These are phyloP conservation scores for Globisporangium echinulatum DNA, from an alignment of 352 stramenopile species.

Conservation along the genomic window DNA sequence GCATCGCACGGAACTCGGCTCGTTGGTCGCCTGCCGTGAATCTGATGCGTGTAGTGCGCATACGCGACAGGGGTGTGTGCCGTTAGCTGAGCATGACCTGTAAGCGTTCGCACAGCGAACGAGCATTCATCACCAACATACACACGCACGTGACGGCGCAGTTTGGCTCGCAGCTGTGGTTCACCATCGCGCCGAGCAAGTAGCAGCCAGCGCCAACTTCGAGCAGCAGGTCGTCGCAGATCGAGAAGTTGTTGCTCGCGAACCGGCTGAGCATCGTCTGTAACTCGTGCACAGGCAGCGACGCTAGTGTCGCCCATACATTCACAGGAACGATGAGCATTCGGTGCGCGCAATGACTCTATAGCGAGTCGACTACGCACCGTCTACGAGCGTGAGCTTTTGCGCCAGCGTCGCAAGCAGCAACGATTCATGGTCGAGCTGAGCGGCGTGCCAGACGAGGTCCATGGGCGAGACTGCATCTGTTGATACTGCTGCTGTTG, in stretches of 20 bases:
- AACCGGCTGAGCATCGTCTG: slow-evolving; percentile 68
- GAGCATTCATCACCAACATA: neutral
- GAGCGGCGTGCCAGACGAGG: slow-evolving; percentile 53
- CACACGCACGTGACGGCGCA: slow-evolving; percentile 52
- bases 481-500: too few species aligned
- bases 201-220: slow-evolving; percentile 56
- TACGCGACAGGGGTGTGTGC: neutral
- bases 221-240: slow-evolving; percentile 56
- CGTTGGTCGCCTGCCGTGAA: slow-evolving; percentile 38
- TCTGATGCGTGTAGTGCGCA: slow-evolving; percentile 7
- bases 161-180: slow-evolving; percentile 71
- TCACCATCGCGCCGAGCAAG: slow-evolving; percentile 64
- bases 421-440: slow-evolving; percentile 42
- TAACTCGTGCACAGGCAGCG: slow-evolving; percentile 25
- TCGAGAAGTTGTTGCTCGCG: slow-evolving; percentile 75
- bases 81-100: too few species aligned
- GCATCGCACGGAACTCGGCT: slow-evolving; percentile 52
- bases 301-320: slow-evolving; percentile 3
- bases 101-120: neutral
- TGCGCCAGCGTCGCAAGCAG: slow-evolving; percentile 37
- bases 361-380: slow-evolving; percentile 5
- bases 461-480: slow-evolving; percentile 13
- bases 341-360: too few species aligned
- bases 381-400: slow-evolving; percentile 47
- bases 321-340: neutral